Conservation (phyloP, 768 basidiomycete genomes). For the Suillus tomentosus region DNA sequence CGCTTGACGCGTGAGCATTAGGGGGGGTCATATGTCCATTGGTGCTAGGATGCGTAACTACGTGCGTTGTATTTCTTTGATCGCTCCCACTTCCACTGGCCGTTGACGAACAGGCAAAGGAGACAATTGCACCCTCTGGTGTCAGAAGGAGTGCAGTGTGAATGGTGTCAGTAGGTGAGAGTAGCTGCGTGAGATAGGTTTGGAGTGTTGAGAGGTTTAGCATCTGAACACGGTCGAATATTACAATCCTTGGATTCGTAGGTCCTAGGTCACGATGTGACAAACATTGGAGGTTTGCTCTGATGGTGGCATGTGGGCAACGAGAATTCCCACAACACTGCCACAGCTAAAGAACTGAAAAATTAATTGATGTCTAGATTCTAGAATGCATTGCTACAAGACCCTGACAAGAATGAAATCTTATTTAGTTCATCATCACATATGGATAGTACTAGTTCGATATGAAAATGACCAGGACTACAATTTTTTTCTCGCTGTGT, state of each 20-base stretch:
- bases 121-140: constrained; percentile 73
- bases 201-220: constrained; percentile 70
- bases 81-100: constrained; percentile 5
- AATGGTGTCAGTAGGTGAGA: constrained; percentile 53
- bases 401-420: too few species aligned
- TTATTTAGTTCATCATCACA: too few species aligned
- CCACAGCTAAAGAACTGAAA: neutral
- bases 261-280: neutral
- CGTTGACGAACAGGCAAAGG: constrained; percentile 55
- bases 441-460: too few species aligned
- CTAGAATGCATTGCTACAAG: too few species aligned
- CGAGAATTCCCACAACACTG: neutral
- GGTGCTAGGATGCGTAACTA: neutral
- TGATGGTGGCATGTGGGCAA: neutral
- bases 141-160: constrained; percentile 76
- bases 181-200: constrained; percentile 60
- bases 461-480: too few species aligned
- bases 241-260: neutral
- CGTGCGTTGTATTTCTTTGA: neutral
- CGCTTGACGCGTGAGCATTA: neutral
- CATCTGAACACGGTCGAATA: constrained; percentile 41
- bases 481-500: too few species aligned
- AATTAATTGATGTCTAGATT: too few species aligned
- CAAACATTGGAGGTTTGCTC: neutral
- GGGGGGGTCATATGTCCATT: neutral